Base-by-base conservation (phyloP, 352 stramenopile genomes). In the Aphanomyces euteiches region DNA sequence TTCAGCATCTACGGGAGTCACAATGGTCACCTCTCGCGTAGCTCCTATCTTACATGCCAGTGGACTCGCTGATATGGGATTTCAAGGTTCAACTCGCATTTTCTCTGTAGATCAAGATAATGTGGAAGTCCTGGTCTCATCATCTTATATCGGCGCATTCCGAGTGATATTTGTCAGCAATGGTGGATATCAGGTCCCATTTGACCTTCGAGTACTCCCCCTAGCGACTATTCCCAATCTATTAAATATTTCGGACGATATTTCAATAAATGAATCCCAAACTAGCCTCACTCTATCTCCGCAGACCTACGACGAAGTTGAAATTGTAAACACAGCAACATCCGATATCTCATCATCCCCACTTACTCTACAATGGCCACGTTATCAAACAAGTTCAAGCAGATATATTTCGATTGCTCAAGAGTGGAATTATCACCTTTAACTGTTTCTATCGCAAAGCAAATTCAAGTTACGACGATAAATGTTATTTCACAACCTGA, bases 121-220 rank as follows among this genome's bases (percentile, higher is more conserved):
- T 34, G n/a, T 58, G 28, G n/a, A 58, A 58, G 0, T 58, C 7
- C 50, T n/a, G 7, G 3, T 58, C n/a, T 10, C 50, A n/a, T 13
- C n/a, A 38, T n/a, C 50, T n/a, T 58, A 21, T 19, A 34, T 19
- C 50, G 50, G 50, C n/a, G 50, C 2, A 8, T 58, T 58, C 3
- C 50, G n/a, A 8, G n/a, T 58, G 8, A 21, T 34, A 34, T 19
- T 58, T n/a, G 8, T 38, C 8, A 58, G 50, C n/a, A 34, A 34
- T 58, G 50, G 50, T 10, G 50, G 2, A 34, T 58, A 21, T 34
- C 50, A 58, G 37, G n/a, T 58, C 8, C 7, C 50, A 1, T 58
- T 58, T 58, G 50, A 58, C 50, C n/a, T 58, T 58, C 50, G 50
- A 8, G 37, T 58, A 13, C 37, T 58, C 37, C 50, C 50, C 50